These are phyloP conservation scores for Neurospora terricola DNA, from an alignment of 495 filamentous ascomycete genomes.

Conservation along the genomic window DNA sequence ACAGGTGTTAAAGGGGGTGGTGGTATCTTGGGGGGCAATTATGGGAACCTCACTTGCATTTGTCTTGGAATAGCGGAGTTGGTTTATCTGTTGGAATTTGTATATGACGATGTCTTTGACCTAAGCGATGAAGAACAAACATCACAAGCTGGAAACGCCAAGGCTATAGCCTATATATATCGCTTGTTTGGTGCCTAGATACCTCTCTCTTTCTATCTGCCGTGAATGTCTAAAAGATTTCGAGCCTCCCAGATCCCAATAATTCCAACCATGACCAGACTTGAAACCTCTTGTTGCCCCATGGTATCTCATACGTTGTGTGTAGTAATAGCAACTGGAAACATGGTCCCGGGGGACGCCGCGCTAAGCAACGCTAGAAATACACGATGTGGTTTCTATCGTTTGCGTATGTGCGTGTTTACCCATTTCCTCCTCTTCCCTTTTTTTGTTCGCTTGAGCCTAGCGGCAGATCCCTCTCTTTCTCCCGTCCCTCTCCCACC, in stretches of 20 bases:
- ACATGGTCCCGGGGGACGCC: not conserved
- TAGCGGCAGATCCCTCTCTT: not conserved
- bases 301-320: not conserved
- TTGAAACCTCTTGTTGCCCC: not conserved
- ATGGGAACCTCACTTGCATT: not conserved
- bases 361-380: not conserved
- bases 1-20: not conserved
- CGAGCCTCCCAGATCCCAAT: not conserved
- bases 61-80: not conserved
- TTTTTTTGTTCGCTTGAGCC: not conserved
- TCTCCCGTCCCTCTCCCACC: not conserved
- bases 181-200: not conserved
- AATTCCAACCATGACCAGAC: not conserved
- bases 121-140: not conserved
- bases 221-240: not conserved
- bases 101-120: not conserved
- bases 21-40: not conserved
- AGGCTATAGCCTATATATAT: not conserved
- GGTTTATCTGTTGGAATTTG: not conserved
- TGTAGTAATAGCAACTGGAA: not conserved
- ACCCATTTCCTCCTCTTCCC: not conserved
- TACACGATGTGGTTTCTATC: not conserved
- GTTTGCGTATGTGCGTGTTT: not conserved
- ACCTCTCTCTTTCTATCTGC: not conserved
- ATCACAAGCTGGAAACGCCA: not conserved